Evolutionary conservation across 2,329 filamentous ascomycete genomes (phyloP).

Genomic region (Stagonosporopsis tanaceti): DNA sequence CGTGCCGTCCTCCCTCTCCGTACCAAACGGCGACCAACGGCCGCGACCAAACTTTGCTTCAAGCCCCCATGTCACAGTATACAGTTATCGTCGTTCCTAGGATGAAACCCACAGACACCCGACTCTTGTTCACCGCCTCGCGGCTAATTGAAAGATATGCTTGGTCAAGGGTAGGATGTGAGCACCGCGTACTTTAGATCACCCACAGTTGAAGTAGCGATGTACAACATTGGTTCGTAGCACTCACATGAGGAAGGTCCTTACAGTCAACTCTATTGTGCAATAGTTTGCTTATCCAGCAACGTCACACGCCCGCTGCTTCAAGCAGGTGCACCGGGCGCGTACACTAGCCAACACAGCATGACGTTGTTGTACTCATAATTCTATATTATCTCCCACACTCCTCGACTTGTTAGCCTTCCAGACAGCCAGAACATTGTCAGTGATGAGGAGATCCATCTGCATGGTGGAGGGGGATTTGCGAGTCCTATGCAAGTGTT

Average conservation of each 20-base stretch:
- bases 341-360: neutral
- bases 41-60: conserved; percentile 21
- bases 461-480: conserved; percentile 1
- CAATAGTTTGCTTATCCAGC: conserved; percentile 3
- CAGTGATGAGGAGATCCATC: neutral
- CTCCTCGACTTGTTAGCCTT: neutral
- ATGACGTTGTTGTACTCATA: neutral
- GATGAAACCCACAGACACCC: neutral
- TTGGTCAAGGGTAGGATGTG: conserved; percentile 6
- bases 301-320: conserved; percentile 1
- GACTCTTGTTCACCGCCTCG: conserved; percentile 18
- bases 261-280: neutral
- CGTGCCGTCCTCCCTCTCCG: conserved; percentile 41
- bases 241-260: neutral
- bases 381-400: neutral
- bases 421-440: neutral
- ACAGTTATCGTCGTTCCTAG: neutral
- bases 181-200: neutral
- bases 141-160: conserved; percentile 22
- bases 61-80: neutral
- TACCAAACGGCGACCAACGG: conserved; percentile 33
- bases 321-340: neutral
- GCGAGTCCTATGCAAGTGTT: neutral
- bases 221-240: neutral
- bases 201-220: neutral